These are phyloP conservation scores for Rhododendron griersonianum DNA, from an alignment of 148 eudicot genomes.

Conservation along the genomic window DNA sequence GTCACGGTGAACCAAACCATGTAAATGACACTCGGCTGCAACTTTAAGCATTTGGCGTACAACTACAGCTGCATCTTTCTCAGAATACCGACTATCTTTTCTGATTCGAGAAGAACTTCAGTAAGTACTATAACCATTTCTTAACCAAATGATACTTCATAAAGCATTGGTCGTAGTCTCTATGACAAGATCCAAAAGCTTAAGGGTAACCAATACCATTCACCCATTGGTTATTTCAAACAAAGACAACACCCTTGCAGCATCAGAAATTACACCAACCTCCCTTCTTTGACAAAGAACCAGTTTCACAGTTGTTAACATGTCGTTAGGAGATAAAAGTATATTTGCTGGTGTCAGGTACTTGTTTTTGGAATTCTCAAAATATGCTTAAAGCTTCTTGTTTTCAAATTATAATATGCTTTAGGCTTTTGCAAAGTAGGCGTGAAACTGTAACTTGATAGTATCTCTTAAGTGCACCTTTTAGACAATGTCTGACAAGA, in stretches of 20 bases:
- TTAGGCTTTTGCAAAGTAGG: not conserved
- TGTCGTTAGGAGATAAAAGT: not conserved
- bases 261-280: not conserved
- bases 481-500: not conserved
- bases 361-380: not conserved
- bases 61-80: constrained; percentile 88
- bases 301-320: not conserved
- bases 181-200: not conserved
- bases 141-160: constrained; percentile 4
- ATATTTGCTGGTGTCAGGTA: not conserved
- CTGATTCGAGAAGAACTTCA: constrained; percentile 32
- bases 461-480: not conserved
- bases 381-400: not conserved
- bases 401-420: not conserved
- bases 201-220: not conserved
- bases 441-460: not conserved
- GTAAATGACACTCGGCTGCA: constrained; percentile 97
- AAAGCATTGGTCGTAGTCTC: not conserved
- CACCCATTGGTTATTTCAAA: not conserved
- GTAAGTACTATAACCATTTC: constrained; percentile 12
- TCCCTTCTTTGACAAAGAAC: not conserved
- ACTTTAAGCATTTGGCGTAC: constrained; percentile 97
- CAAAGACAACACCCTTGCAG: not conserved
- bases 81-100: constrained; percentile 87
- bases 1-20: constrained; percentile 96